phyloP scores from a whole-genome alignment of 148 eudicot species.

The Tetragonia tetragonoides region DNA sequence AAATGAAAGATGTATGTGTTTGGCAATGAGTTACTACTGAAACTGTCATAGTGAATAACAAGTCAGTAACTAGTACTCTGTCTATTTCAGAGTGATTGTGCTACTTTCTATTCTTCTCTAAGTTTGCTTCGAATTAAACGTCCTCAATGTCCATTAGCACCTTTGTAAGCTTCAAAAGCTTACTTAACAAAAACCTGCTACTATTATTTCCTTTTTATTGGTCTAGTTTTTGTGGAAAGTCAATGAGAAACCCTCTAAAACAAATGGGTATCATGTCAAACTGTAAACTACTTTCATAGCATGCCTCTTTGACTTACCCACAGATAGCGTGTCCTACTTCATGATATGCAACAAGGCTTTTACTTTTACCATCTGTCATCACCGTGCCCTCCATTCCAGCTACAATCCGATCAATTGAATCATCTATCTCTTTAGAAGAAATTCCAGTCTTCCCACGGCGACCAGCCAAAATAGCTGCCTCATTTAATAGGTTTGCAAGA shows the following conservation, averaged over 20 bases:
- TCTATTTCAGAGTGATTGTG: too few relatives aligned
- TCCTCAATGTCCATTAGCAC: not conserved
- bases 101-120: too few relatives aligned
- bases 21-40: too few relatives aligned
- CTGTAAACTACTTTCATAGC: not conserved
- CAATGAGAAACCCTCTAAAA: not conserved
- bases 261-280: not conserved
- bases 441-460: constrained; percentile 93
- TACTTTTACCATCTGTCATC: constrained; percentile 98
- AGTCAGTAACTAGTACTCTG: too few relatives aligned
- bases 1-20: too few relatives aligned
- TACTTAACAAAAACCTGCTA: not conserved
- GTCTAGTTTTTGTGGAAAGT: not conserved
- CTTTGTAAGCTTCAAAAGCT: not conserved
- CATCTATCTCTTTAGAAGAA: constrained; percentile 88
- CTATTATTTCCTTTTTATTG: not conserved
- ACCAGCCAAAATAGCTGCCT: constrained; percentile 97
- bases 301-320: constrained; percentile 57
- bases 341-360: constrained; percentile 97
- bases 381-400: constrained; percentile 99
- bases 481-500: constrained; percentile 91
- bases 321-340: constrained; percentile 99
- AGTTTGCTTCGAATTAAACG: not conserved
- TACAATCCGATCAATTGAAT: constrained; percentile 95
- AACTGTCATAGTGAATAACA: too few relatives aligned